A percentile compares a stretch with the other conserved stretches of the same genome.
These are phyloP conservation scores for Macadamia integrifolia DNA, from an alignment of 164 flowering plant species.

Conservation along the genomic window DNA sequence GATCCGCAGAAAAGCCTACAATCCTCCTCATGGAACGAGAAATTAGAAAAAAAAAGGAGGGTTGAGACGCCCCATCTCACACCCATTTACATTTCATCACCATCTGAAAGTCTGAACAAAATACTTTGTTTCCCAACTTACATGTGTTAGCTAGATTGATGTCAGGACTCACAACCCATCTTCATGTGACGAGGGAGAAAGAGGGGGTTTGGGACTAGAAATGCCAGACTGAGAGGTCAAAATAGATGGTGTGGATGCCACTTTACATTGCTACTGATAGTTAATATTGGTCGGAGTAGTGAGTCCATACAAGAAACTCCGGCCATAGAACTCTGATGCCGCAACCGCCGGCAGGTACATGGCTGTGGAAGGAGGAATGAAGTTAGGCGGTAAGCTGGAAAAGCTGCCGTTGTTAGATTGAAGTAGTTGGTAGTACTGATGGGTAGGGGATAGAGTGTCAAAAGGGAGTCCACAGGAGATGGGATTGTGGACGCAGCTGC, in stretches of 20 bases:
- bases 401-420: neutral
- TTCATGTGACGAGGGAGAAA: too few species aligned
- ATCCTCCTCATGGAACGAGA: too few species aligned
- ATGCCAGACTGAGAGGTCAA: too few species aligned
- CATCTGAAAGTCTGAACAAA: too few species aligned
- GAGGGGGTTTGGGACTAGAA: neutral
- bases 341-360: conserved; percentile 20
- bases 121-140: too few species aligned
- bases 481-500: conserved; percentile 15
- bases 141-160: too few species aligned
- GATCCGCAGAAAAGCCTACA: too few species aligned
- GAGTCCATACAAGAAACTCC: conserved; percentile 37
- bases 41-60: too few species aligned
- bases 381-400: conserved; percentile 10
- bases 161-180: too few species aligned
- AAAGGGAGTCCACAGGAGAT: conserved; percentile 30
- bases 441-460: conserved; percentile 25
- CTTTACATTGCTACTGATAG: neutral
- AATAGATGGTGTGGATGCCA: too few species aligned
- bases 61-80: too few species aligned
- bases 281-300: conserved; percentile 25
- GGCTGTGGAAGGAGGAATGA: conserved; percentile 8
- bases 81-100: too few species aligned
- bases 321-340: conserved; percentile 28
- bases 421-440: conserved; percentile 24